Conservation (phyloP, 2,329 filamentous ascomycete species). For the Phoma sp. region DNA sequence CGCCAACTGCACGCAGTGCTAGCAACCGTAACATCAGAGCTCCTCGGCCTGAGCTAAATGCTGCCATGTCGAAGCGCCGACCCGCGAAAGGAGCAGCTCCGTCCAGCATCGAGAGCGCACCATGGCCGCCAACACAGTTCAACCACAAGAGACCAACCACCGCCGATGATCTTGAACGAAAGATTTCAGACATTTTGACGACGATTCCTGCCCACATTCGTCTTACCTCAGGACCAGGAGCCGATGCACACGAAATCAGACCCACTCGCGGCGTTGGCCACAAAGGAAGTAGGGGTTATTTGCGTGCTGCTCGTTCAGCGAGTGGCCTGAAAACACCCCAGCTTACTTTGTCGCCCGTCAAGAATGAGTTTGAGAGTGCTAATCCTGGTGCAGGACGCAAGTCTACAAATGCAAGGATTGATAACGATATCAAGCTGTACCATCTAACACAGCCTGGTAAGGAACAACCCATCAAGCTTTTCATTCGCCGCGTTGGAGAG, state of each 20-base stretch:
- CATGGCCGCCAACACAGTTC: constrained; percentile 49
- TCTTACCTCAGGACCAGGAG: constrained; percentile 59
- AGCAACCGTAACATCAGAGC: constrained; percentile 35
- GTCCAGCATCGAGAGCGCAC: constrained; percentile 25
- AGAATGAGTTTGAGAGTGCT: constrained; percentile 39
- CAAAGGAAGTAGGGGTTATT: constrained; percentile 40
- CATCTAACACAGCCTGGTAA: constrained; percentile 86
- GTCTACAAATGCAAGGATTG: constrained; percentile 37
- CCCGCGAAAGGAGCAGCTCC: constrained; percentile 50
- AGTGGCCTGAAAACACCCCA: constrained; percentile 46
- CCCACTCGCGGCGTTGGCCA: constrained; percentile 33
- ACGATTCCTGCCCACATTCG: constrained; percentile 82
- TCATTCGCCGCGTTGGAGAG: constrained; percentile 91
- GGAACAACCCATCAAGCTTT: constrained; percentile 90
- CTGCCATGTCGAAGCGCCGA: constrained; percentile 52
- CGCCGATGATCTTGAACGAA: constrained; percentile 74
- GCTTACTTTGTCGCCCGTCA: constrained; percentile 48
- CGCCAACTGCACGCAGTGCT: constrained; percentile 44
- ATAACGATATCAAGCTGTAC: constrained; percentile 83
- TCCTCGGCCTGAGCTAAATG: constrained; percentile 52
- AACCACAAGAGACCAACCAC: constrained; percentile 35
- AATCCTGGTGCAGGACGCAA: constrained; percentile 38
- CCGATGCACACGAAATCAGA: constrained; percentile 42
- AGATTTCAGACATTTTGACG: constrained; percentile 79
- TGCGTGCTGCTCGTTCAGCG: constrained; percentile 43